Conservation (phyloP, 2,329 filamentous ascomycete genomes). For the Endocalyx cinctus region DNA sequence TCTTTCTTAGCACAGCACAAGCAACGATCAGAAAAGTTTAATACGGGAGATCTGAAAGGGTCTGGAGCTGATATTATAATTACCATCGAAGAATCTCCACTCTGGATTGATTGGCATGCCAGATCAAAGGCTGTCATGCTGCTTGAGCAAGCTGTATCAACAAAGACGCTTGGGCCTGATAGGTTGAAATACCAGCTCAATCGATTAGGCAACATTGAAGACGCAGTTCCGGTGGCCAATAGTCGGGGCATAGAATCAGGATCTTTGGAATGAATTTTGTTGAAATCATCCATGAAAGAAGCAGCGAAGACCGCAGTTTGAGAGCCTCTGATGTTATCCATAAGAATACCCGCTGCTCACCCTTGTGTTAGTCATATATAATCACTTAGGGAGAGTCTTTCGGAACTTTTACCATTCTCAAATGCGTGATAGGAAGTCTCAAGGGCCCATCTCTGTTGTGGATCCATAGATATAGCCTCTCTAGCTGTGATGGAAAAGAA, state of each 20-base stretch:
- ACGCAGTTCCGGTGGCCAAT: background rate
- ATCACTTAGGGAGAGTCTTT: background rate
- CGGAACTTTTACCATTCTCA: background rate
- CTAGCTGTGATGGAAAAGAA: background rate
- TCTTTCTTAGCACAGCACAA: too few species aligned
- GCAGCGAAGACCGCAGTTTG: background rate
- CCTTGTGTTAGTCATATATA: background rate
- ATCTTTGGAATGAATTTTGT: background rate
- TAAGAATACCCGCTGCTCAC: background rate
- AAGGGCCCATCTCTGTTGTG: background rate
- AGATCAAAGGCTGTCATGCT: background rate
- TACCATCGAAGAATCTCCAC: background rate
- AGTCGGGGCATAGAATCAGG: background rate
- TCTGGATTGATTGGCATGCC: background rate
- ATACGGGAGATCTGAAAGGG: background rate
- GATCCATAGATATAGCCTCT: background rate
- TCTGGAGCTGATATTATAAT: background rate
- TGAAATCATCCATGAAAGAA: background rate
- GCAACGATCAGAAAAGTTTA: background rate
- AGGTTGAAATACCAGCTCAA: slow-evolving; percentile 4
- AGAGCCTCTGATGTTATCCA: background rate
- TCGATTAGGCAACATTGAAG: slow-evolving; percentile 3
- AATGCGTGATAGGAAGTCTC: background rate
- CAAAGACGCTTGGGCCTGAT: slow-evolving; percentile 1
- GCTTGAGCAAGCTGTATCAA: slow-evolving; percentile 3